Percentiles rank a stretch among this genome's conserved stretches.
phyloP scores from a whole-genome alignment of 257 asterid genomes.

The Primulina eburnea region DNA sequence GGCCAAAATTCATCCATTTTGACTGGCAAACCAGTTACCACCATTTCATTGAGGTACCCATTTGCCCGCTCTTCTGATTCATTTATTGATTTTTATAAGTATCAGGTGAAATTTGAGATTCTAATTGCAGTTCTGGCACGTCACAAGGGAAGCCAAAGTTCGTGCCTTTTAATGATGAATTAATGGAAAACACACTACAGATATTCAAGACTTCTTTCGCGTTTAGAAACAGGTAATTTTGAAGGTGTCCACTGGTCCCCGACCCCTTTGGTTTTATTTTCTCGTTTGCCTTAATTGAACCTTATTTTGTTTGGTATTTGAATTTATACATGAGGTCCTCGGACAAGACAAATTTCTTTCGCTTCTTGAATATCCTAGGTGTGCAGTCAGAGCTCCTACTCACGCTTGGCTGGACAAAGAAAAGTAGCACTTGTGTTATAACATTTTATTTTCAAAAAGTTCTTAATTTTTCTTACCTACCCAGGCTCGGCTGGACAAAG shows the following conservation, averaged over 20 bases:
- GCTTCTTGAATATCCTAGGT: neutral
- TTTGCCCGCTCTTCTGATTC: neutral
- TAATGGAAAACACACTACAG: conserved; percentile 59
- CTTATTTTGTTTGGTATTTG: neutral
- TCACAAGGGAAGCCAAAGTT: conserved; percentile 84
- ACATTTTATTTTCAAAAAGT: no score
- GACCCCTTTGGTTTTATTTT: neutral
- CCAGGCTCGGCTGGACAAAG: no score
- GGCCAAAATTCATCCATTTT: conserved; percentile 54
- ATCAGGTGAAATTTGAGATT: conserved; percentile 4
- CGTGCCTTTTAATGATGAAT: conserved; percentile 73
- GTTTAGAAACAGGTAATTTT: conserved; percentile 58
- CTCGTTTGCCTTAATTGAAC: neutral
- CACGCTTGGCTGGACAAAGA: no score
- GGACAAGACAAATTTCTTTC: neutral
- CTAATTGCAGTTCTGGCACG: conserved; percentile 69
- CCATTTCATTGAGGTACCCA: conserved; percentile 63
- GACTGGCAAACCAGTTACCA: conserved; percentile 54
- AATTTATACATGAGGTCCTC: neutral
- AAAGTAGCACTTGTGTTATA: no score
- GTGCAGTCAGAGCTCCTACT: no score
- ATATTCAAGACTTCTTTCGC: conserved; percentile 69
- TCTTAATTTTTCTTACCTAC: no score
- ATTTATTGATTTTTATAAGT: neutral
- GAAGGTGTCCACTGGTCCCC: neutral